Percentiles rank a stretch among this genome's conserved stretches.
Evolutionary conservation across 768 basidiomycete genomes (phyloP).

Genomic region (Macrocybe gigantea): DNA sequence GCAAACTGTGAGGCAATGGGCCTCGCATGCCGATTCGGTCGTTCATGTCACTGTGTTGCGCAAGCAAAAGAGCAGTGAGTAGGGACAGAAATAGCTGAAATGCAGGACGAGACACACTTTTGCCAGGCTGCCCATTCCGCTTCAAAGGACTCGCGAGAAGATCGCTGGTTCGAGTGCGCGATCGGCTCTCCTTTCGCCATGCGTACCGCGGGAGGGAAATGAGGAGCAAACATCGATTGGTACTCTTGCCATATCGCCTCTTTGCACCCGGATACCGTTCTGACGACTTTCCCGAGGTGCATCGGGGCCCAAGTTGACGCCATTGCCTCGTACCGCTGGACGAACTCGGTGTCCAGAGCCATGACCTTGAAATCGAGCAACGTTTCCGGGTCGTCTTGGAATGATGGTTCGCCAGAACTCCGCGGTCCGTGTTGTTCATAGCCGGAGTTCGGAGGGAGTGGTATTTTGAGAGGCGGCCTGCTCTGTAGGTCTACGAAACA

Average conservation of each 20-base stretch:
- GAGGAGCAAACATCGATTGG: constrained; percentile 36
- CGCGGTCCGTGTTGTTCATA: neutral
- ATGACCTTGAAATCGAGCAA: neutral
- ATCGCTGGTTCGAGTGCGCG: neutral
- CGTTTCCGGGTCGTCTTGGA: neutral
- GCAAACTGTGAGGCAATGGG: constrained; percentile 36
- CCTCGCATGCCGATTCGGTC: constrained; percentile 62
- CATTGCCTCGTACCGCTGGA: too few species aligned
- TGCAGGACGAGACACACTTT: constrained; percentile 36
- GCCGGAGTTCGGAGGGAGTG: constrained; percentile 50
- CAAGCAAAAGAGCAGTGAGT: constrained; percentile 1
- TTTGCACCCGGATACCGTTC: constrained; percentile 56
- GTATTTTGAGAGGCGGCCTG: constrained; percentile 41
- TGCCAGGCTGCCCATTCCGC: constrained; percentile 66
- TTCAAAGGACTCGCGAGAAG: constrained; percentile 54
- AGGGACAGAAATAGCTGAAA: neutral
- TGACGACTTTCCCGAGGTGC: constrained; percentile 59
- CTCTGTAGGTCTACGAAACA: constrained; percentile 46
- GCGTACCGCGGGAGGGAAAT: constrained; percentile 22
- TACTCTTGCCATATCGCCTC: constrained; percentile 68
- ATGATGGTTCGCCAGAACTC: neutral
- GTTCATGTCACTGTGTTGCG: constrained; percentile 57
- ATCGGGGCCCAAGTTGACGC: constrained; percentile 44
- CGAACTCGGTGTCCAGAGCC: too few species aligned
- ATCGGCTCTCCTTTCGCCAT: neutral